These are phyloP conservation scores for Sporothrix globosa DNA, from an alignment of 2,329 filamentous ascomycete genomes.

Conservation along the genomic window DNA sequence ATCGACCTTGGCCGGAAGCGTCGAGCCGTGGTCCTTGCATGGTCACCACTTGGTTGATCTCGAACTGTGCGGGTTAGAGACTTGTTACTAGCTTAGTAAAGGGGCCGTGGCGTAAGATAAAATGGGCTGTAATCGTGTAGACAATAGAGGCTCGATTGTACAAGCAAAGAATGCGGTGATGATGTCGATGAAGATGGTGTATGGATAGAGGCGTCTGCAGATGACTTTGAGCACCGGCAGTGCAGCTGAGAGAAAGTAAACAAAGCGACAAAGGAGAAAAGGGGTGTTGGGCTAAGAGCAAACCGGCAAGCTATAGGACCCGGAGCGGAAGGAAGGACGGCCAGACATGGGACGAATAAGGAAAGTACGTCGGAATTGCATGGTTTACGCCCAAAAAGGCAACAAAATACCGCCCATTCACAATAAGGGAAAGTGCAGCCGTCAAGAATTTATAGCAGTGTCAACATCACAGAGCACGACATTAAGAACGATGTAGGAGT, in stretches of 20 bases:
- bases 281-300: background rate
- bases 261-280: conserved; percentile 8
- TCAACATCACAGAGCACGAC: background rate
- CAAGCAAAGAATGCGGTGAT: background rate
- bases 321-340: background rate
- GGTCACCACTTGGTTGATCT: background rate
- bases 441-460: background rate
- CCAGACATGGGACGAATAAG: background rate
- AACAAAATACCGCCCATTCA: background rate
- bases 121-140: background rate
- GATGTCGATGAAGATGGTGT: conserved; percentile 10
- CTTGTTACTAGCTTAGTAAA: background rate
- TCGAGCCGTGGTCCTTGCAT: conserved; percentile 43
- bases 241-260: conserved; percentile 8
- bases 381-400: conserved; percentile 2
- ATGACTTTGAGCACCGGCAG: background rate
- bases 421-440: background rate
- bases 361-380: background rate
- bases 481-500: background rate
- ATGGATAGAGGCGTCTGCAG: conserved; percentile 13
- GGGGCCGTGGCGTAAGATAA: too few relatives aligned
- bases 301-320: background rate
- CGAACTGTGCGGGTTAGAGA: background rate
- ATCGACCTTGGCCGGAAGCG: conserved; percentile 58
- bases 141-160: background rate